Evolutionary conservation across 805 yeast genomes (phyloP).

Genomic region (Vanderwaltozyma verrucispora): DNA sequence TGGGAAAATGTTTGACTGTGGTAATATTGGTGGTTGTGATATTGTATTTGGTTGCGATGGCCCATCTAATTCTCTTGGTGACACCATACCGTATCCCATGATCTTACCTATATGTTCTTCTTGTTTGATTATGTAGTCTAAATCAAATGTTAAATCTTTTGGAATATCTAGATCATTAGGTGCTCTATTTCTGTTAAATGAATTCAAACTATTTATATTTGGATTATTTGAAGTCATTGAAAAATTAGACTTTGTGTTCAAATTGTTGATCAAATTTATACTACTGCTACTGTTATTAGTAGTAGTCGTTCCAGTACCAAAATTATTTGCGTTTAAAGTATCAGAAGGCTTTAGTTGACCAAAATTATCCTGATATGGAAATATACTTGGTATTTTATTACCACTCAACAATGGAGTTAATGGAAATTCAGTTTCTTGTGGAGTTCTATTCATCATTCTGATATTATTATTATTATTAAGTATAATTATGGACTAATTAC

Average conservation of each 20-base stretch:
- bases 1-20: background rate
- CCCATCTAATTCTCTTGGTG: slow-evolving; percentile 1
- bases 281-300: too few relatives aligned
- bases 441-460: background rate
- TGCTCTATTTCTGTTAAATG: background rate
- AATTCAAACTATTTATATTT: background rate
- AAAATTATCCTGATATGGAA: background rate
- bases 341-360: background rate
- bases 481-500: too few relatives aligned
- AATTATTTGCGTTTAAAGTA: background rate
- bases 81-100: background rate
- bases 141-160: slow-evolving; percentile 1
- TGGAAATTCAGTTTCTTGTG: background rate
- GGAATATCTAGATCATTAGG: background rate
- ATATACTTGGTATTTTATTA: background rate
- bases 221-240: background rate
- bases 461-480: too few relatives aligned
- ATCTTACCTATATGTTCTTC: background rate
- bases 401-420: too few relatives aligned
- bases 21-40: background rate
- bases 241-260: too few relatives aligned
- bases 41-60: background rate
- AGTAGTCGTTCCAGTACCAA: too few relatives aligned
- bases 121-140: slow-evolving; percentile 1
- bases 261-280: too few relatives aligned